Evolutionary conservation across 768 basidiomycete genomes (phyloP).

Genomic region (Suillus alpinus): DNA sequence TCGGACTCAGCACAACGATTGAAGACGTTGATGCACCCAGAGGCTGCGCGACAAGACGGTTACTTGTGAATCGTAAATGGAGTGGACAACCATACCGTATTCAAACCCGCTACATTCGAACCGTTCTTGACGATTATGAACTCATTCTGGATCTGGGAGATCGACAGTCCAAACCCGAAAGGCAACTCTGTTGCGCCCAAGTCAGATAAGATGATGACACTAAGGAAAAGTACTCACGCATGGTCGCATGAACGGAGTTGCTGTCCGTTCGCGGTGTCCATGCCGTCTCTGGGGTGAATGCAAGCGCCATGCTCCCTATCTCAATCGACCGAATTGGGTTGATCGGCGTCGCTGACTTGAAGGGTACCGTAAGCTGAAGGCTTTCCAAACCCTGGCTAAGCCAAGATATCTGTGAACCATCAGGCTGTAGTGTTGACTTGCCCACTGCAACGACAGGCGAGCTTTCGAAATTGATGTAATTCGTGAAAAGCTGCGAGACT

Average conservation of each 20-base stretch:
- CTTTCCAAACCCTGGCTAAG: constrained; percentile 57
- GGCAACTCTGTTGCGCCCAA: constrained; percentile 49
- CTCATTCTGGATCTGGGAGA: constrained; percentile 61
- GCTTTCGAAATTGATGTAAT: constrained; percentile 62
- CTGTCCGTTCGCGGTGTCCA: constrained; percentile 61
- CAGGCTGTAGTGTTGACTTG: constrained; percentile 52
- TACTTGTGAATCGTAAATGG: background rate
- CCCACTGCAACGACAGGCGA: constrained; percentile 62
- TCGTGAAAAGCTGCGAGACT: constrained; percentile 66
- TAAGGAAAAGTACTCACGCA: constrained; percentile 38
- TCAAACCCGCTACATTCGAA: constrained; percentile 51
- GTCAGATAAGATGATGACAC: background rate
- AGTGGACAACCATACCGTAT: constrained; percentile 42
- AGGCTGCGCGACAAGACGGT: constrained; percentile 39
- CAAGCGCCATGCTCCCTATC: constrained; percentile 57
- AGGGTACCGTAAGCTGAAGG: constrained; percentile 61
- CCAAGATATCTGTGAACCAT: constrained; percentile 62
- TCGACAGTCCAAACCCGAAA: constrained; percentile 62
- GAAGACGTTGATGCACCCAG: constrained; percentile 61
- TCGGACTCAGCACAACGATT: constrained; percentile 48
- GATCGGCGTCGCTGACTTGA: constrained; percentile 48
- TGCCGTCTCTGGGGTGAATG: constrained; percentile 49
- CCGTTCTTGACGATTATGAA: constrained; percentile 61
- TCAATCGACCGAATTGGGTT: constrained; percentile 62
- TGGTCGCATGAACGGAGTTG: constrained; percentile 54